Evolutionary conservation across 2,329 filamentous ascomycete species (phyloP), one percentile per base, ranked within the genome.

Genomic region (Talaromyces sp.): DNA sequence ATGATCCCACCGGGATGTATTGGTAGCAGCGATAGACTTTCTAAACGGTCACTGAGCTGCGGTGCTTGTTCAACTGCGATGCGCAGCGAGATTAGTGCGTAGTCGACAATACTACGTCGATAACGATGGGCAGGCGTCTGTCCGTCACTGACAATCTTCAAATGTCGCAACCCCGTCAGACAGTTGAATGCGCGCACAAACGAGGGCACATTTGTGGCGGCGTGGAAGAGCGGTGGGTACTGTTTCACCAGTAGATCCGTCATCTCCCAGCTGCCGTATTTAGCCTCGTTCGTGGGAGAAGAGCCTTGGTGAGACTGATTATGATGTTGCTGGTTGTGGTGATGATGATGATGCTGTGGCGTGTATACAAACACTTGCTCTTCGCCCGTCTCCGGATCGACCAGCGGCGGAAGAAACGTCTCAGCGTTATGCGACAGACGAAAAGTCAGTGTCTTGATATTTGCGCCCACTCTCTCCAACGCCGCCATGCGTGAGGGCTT

Each of bases 181-280:
- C 86, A 79, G 38, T 82, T 83, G 70, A 96, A 81, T 55, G 89
- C 89, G 64, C 86, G 82, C 67, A 93, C 87, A 77, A 96, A 96
- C 43, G 90, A 89, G 5, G 89, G 85, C 7, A 96, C 88, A 70
- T 96, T 95, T 63, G 90, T 93, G 8, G 92, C 90, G 7, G 91
- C 90, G 70, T 96, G 92, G 77, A 96, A 96, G 2, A 96, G 78
- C 6, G 92, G 90, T 57, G 91, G 90, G 69, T 96, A 96, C 76
- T 96, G 91, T 71, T 91, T 86, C 14, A 91, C 90, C 63, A 96
- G 81, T 61, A 96, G 83, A 70, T 93, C 89, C 63, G 88, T 91
- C 69, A 95, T 85, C 68, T 91, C 89, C 67, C 84, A 82, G 72
- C 87, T 90, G 66, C 89, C 90, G 73, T 96, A 96, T 76, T 91